A percentile compares a stretch with the other conserved stretches of the same genome.
phyloP scores from a whole-genome alignment of 768 basidiomycete species.

The Boletus vermiculosoides region DNA sequence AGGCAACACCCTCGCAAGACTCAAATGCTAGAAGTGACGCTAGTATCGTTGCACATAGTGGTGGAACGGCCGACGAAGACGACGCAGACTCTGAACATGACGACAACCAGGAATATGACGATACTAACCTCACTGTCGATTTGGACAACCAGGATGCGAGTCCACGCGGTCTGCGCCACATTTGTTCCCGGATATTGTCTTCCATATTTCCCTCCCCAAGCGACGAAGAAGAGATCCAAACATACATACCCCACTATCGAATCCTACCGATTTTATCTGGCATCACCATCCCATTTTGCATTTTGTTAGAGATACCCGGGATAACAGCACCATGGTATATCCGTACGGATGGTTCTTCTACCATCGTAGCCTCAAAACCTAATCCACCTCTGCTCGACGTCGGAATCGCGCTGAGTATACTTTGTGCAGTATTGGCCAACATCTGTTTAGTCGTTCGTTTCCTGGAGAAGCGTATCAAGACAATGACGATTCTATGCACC shows the following conservation, averaged over 20 bases:
- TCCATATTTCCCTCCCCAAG: slow-evolving; percentile 19
- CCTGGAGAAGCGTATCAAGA: slow-evolving; percentile 62
- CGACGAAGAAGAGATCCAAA: slow-evolving; percentile 27
- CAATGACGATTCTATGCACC: slow-evolving; percentile 64
- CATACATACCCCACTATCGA: slow-evolving; percentile 58
- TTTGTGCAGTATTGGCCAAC: slow-evolving; percentile 67
- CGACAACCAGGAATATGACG: slow-evolving; percentile 12
- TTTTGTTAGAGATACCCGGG: slow-evolving; percentile 80
- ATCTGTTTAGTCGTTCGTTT: slow-evolving; percentile 66
- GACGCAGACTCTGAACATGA: slow-evolving; percentile 8
- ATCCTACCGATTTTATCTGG: slow-evolving; percentile 65
- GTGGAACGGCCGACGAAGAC: neutral
- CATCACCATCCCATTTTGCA: slow-evolving; percentile 69
- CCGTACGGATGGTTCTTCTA: slow-evolving; percentile 39
- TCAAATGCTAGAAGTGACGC: neutral
- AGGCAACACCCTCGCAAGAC: neutral
- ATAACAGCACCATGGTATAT: slow-evolving; percentile 76
- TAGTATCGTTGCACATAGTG: neutral
- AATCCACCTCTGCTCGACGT: slow-evolving; percentile 60
- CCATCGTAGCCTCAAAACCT: slow-evolving; percentile 43
- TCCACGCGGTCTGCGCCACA: neutral
- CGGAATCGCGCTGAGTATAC: slow-evolving; percentile 66
- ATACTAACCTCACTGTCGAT: neutral
- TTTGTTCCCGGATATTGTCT: slow-evolving; percentile 7
- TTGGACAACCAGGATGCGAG: neutral